Percentiles rank a stretch among this genome's conserved stretches.
phyloP scores from a whole-genome alignment of 768 basidiomycete genomes.

The Lentinula sp. region DNA sequence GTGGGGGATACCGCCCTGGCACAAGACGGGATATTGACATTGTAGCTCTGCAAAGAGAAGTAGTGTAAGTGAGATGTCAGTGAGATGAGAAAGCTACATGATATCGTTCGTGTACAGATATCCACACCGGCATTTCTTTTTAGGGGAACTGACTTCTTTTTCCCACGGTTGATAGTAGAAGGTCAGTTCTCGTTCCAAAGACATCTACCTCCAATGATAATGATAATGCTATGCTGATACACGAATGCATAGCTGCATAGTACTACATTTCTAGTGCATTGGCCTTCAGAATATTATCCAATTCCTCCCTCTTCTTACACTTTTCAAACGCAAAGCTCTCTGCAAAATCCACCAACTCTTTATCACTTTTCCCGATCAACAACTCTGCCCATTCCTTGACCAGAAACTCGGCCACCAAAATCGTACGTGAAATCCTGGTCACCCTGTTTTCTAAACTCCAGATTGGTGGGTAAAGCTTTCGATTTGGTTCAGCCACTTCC shows the following conservation, averaged over 20 bases:
- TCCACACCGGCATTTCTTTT: not conserved
- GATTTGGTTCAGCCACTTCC: slow-evolving; percentile 33
- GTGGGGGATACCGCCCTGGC: slow-evolving; percentile 36
- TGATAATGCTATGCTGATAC: no score
- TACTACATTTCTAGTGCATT: slow-evolving; percentile 13
- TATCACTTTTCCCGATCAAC: slow-evolving; percentile 35
- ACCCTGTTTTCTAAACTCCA: slow-evolving; percentile 36
- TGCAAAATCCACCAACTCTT: slow-evolving; percentile 49
- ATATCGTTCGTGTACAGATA: no score
- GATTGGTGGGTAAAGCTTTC: slow-evolving; percentile 38
- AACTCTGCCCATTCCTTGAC: slow-evolving; percentile 46
- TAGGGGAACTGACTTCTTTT: not conserved
- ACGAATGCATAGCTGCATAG: not conserved
- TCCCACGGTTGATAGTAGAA: not conserved
- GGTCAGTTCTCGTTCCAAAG: not conserved
- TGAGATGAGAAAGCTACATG: not conserved
- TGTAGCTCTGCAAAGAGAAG: not conserved
- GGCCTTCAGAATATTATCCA: slow-evolving; percentile 30
- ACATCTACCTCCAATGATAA: no score
- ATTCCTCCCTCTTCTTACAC: slow-evolving; percentile 41
- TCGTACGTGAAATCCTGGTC: slow-evolving; percentile 39
- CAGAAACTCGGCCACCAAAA: slow-evolving; percentile 46
- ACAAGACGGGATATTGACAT: slow-evolving; percentile 32
- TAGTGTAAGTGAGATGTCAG: not conserved
- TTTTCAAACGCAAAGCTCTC: slow-evolving; percentile 51